phyloP scores from a whole-genome alignment of 2,329 filamentous ascomycete genomes.

The Raffaelea arxii region DNA sequence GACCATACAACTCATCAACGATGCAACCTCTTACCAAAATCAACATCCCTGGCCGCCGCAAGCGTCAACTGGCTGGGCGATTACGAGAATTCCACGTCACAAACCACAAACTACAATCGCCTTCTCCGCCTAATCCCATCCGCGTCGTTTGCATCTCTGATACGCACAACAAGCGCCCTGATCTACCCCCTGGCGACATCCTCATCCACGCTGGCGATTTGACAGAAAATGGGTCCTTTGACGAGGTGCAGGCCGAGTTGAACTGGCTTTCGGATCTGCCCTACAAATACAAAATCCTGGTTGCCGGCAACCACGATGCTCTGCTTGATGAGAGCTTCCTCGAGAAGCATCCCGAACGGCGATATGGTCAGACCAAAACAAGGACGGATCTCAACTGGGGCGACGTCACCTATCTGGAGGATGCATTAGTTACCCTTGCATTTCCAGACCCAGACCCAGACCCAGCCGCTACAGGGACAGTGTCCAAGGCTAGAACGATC shows the following conservation, averaged over 20 bases:
- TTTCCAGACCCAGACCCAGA: neutral
- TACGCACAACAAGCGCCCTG: constrained; percentile 27
- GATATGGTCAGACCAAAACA: constrained; percentile 10
- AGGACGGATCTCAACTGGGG: constrained; percentile 15
- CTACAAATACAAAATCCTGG: constrained; percentile 24
- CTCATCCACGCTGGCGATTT: constrained; percentile 33
- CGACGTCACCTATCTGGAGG: constrained; percentile 14
- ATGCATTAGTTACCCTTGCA: constrained; percentile 7
- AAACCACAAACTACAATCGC: neutral
- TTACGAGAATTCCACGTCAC: neutral
- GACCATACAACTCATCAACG: too few species aligned
- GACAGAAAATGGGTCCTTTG: constrained; percentile 25
- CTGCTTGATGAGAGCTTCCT: constrained; percentile 11
- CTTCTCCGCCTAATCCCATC: neutral
- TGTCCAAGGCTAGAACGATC: constrained; percentile 4
- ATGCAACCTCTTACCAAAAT: constrained; percentile 17
- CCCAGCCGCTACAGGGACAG: neutral
- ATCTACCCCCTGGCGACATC: constrained; percentile 26
- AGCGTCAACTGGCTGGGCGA: neutral
- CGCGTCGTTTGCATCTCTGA: constrained; percentile 27
- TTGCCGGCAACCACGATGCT: constrained; percentile 17
- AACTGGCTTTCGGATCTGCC: constrained; percentile 23
- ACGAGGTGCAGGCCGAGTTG: constrained; percentile 25
- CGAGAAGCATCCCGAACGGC: constrained; percentile 7
- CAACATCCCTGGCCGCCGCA: neutral